Evolutionary conservation across 495 filamentous ascomycete genomes (phyloP).

Genomic region (Aspergillus campestris): DNA sequence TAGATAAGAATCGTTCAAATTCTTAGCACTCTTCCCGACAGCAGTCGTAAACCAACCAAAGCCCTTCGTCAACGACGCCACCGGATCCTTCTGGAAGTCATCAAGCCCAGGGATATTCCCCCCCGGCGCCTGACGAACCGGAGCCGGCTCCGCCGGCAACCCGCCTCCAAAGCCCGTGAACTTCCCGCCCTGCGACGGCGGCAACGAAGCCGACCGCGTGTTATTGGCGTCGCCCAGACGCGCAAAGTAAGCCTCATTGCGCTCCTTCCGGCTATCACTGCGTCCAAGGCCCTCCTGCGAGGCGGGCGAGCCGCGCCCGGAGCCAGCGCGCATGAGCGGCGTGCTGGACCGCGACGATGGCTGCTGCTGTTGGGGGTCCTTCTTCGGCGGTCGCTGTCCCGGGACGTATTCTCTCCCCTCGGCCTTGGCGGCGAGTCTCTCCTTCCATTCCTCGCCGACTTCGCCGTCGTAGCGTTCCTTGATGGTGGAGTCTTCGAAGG

Average conservation of each 20-base stretch:
- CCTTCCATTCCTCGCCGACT: constrained; percentile 93
- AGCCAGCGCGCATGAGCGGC: constrained; percentile 12
- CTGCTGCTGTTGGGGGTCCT: constrained; percentile 17
- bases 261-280: constrained; percentile 41
- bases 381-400: constrained; percentile 42
- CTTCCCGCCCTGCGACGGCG: constrained; percentile 86
- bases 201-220: constrained; percentile 58
- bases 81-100: constrained; percentile 83
- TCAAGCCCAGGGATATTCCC: constrained; percentile 54
- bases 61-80: constrained; percentile 80
- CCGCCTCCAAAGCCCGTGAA: constrained; percentile 83
- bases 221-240: constrained; percentile 74
- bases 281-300: constrained; percentile 18
- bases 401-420: constrained; percentile 76
- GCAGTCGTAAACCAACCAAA: constrained; percentile 89
- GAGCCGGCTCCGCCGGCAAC: constrained; percentile 28
- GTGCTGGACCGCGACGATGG: constrained; percentile 26
- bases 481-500: constrained; percentile 69
- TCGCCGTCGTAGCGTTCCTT: constrained; percentile 79
- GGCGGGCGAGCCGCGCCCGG: constrained; percentile 26
- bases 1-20: constrained; percentile 78
- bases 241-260: constrained; percentile 87
- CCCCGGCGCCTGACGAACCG: constrained; percentile 15
- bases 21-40: constrained; percentile 82
- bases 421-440: constrained; percentile 74